phyloP scores from a whole-genome alignment of 2,329 filamentous ascomycete species.

The Colletotrichum incanum region DNA sequence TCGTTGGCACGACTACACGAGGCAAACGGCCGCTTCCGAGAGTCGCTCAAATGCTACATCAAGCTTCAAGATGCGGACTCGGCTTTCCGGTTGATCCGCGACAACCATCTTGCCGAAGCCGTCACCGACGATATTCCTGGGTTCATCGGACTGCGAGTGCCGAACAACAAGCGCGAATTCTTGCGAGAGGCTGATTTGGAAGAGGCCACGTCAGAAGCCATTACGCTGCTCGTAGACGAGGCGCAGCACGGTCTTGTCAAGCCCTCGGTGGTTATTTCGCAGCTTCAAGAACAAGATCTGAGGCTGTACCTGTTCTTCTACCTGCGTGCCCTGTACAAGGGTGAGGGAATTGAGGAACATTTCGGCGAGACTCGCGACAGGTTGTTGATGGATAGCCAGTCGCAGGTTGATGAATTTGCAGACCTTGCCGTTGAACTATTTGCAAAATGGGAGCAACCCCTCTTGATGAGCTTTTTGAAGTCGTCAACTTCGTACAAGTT shows the following conservation, averaged over 20 bases:
- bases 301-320: conserved; percentile 93
- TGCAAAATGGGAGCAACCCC: conserved; percentile 82
- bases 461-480: conserved; percentile 91
- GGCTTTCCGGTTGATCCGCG: conserved; percentile 87
- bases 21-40: conserved; percentile 83
- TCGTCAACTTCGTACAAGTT: conserved; percentile 91
- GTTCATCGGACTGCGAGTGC: conserved; percentile 89
- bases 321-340: conserved; percentile 87
- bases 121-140: conserved; percentile 91
- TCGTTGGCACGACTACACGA: conserved; percentile 88
- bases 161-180: conserved; percentile 76
- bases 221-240: conserved; percentile 90
- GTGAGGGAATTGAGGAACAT: conserved; percentile 74
- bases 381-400: conserved; percentile 71
- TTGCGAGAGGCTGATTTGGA: conserved; percentile 82
- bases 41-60: conserved; percentile 92
- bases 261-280: conserved; percentile 82
- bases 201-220: conserved; percentile 85
- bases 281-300: conserved; percentile 78
- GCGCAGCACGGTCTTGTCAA: conserved; percentile 90
- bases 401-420: conserved; percentile 87
- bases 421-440: conserved; percentile 91
- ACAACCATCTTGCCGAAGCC: conserved; percentile 91
- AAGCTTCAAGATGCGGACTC: conserved; percentile 92
- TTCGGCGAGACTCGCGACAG: conserved; percentile 69